phyloP scores from a whole-genome alignment of 2,329 filamentous ascomycete species.

The Apiospora pterosperma region DNA sequence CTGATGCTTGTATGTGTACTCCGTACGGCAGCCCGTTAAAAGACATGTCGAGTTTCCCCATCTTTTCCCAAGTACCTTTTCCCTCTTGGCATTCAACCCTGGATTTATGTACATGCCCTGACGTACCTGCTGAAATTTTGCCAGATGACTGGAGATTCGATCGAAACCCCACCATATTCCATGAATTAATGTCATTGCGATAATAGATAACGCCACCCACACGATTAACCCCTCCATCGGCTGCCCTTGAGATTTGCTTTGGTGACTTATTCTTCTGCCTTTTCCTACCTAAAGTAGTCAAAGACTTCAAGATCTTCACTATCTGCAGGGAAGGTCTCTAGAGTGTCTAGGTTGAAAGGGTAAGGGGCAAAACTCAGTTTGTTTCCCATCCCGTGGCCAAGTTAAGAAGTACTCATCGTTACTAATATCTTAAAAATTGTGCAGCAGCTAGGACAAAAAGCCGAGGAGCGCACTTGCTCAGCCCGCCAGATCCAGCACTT shows the following conservation, averaged over 20 bases:
- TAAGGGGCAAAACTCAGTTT: not conserved
- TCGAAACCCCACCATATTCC: constrained; percentile 2
- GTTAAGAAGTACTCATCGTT: not conserved
- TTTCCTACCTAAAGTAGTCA: not conserved
- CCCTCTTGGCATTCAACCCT: not conserved
- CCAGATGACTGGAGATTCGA: not conserved
- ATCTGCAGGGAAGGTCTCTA: not conserved
- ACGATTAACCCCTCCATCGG: constrained; percentile 5
- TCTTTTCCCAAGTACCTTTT: not conserved
- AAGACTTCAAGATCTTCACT: not conserved
- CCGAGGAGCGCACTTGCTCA: not conserved
- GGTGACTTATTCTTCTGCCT: not conserved
- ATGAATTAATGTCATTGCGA: too few relatives aligned
- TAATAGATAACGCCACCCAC: constrained; percentile 7
- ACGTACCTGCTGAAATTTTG: constrained; percentile 2
- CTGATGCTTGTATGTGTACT: not conserved
- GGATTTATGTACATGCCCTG: not conserved
- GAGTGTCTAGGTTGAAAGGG: not conserved
- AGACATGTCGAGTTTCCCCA: not conserved
- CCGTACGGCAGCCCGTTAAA: not conserved
- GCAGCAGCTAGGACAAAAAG: not conserved
- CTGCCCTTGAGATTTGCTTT: not conserved
- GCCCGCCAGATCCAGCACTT: not conserved
- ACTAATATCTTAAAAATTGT: not conserved
- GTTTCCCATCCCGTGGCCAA: not conserved